A percentile compares a stretch with the other conserved stretches of the same genome.
phyloP scores from a whole-genome alignment of 495 filamentous ascomycete genomes.

The Ascodesmis nigricans region DNA sequence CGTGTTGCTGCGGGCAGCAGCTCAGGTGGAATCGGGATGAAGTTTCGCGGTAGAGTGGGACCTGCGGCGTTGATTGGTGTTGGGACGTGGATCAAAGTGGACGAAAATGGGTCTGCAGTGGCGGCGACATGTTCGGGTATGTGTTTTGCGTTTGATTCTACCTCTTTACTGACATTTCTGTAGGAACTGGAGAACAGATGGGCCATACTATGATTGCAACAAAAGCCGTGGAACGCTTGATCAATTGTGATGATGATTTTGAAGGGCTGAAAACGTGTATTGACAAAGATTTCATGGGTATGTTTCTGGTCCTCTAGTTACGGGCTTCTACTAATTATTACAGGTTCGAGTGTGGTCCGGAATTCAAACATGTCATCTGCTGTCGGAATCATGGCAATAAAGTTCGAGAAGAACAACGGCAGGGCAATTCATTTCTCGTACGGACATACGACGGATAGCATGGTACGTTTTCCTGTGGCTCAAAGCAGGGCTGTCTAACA shows the following conservation, averaged over 20 bases:
- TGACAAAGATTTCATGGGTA: constrained; percentile 22
- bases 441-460: constrained; percentile 21
- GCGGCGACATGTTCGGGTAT: constrained; percentile 20
- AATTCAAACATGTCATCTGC: constrained; percentile 20
- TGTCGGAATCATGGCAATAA: constrained; percentile 21
- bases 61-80: constrained; percentile 83
- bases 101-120: constrained; percentile 15
- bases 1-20: constrained; percentile 93
- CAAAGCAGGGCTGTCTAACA: background rate
- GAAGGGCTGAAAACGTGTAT: constrained; percentile 15
- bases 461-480: constrained; percentile 15
- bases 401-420: constrained; percentile 15
- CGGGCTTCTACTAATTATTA: constrained; percentile 9
- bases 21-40: constrained; percentile 98
- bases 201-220: constrained; percentile 42
- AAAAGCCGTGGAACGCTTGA: constrained; percentile 20
- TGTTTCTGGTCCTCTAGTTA: background rate
- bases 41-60: constrained; percentile 71
- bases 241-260: constrained; percentile 17
- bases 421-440: constrained; percentile 17
- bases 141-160: constrained; percentile 1
- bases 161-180: background rate
- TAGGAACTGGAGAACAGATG: constrained; percentile 91
- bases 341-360: constrained; percentile 17
- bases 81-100: constrained; percentile 34